A percentile compares a stretch with the other conserved stretches of the same genome.
phyloP scores from a whole-genome alignment of 1,284 basidiomycete genomes.

The Fomitopsis pinicola region DNA sequence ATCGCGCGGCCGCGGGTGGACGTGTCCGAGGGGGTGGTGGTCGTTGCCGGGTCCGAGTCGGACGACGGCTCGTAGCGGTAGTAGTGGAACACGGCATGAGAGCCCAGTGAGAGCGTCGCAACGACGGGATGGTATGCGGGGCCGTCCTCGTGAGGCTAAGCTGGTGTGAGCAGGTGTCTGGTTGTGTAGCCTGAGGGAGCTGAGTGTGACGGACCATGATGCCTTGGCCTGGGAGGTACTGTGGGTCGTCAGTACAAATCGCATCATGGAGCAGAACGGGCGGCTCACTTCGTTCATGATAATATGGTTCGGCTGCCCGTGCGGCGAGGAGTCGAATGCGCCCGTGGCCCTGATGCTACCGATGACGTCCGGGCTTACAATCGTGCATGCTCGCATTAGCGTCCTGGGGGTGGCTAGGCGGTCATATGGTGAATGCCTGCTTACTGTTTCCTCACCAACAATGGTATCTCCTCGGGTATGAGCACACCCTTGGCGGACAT shows the following conservation, averaged over 20 bases:
- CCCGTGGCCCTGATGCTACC: slow-evolving; percentile 59
- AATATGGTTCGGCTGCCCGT: slow-evolving; percentile 77
- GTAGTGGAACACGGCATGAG: slow-evolving; percentile 83
- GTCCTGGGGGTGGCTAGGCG: neutral
- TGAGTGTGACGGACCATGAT: slow-evolving; percentile 64
- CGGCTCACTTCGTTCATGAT: slow-evolving; percentile 73
- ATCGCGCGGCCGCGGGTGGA: slow-evolving; percentile 44
- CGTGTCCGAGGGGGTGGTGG: neutral
- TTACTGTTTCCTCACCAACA: slow-evolving; percentile 58
- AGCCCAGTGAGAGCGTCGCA: slow-evolving; percentile 84
- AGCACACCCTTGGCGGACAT: slow-evolving; percentile 57
- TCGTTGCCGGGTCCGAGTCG: neutral
- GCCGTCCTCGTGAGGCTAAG: slow-evolving; percentile 89
- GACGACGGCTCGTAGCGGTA: slow-evolving; percentile 55
- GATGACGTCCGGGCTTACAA: slow-evolving; percentile 70
- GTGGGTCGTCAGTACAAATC: neutral
- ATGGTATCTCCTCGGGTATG: slow-evolving; percentile 59
- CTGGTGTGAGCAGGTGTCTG: neutral
- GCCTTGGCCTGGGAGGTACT: slow-evolving; percentile 89
- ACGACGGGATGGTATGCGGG: slow-evolving; percentile 86
- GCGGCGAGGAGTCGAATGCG: slow-evolving; percentile 57
- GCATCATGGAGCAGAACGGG: neutral
- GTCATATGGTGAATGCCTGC: slow-evolving; percentile 13
- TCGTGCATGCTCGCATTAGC: neutral
- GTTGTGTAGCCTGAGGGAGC: neutral